Base-by-base conservation (phyloP, 805 yeast species). In the Pichia insulana region DNA sequence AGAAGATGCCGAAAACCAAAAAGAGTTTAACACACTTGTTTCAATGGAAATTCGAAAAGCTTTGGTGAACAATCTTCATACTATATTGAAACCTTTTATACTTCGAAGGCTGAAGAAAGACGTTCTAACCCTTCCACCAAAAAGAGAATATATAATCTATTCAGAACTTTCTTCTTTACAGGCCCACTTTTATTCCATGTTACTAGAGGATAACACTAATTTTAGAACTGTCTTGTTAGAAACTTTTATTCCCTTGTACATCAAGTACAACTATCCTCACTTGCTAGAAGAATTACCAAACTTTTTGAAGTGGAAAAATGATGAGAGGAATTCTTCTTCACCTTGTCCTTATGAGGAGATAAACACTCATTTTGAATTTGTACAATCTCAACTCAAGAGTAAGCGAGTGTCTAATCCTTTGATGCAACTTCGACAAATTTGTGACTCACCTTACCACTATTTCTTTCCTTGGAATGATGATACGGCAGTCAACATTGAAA, bases 71-170 rank as follows among this genome's bases (percentile, higher is more conserved):
- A 88, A 84, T 54, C 65, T 90, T 46, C 98, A 90, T 58, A 78
- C 92, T 0, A 88, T 92, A 41, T 65, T 90, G 48, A 80, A 87
- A 52, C 98, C 98, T 0, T 90, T 92, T 53, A 61, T 90, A 19
- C 67, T 90, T 36, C 70, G 98, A 53, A 69, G 98, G 44, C 64
- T 90, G 58, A 90, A 90, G 57, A 73, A 69, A 41, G 81, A 77
- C 43, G 96, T 85, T 1, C 67, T 83, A 15, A 70, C 68, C 25
- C 65, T 92, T 42, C 97, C 97, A 1, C 83, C 90, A 1, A 92
- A 92, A 61, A 78, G 92, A 47, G 98, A 90, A 61, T 90, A 87
- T 54, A 73, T 86, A 34, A 68, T 90, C 2, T 87, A 84, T 59
- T 75, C 86, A 6, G 75, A 81, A 3, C 59, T 90, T 44, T 73